Evolutionary conservation across 1,284 basidiomycete genomes (phyloP), one percentile per base, ranked within the genome.

Genomic region (Ganoderma resinaceum): DNA sequence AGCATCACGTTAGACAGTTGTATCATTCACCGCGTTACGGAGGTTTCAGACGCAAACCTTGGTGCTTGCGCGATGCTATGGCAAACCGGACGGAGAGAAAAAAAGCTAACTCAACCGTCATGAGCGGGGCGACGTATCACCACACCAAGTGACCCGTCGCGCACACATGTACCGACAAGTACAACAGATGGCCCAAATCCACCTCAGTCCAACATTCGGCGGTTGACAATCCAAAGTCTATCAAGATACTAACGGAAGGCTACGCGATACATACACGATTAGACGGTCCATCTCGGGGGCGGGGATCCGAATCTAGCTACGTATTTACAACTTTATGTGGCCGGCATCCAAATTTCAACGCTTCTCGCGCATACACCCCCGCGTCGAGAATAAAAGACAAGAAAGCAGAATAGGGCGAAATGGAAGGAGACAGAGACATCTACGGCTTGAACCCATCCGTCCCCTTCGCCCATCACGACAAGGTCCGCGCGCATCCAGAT

Each of bases 231-330:
- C 46, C 46, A 23, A 49, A 49, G 23, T 52, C 46, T 52, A 52
- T 52, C 46, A 52, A 52, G 23, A 26, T 52, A 26, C 46, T 52
- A 52, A 52, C 46, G 23, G 46, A 26, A 52, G 46, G 46, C 46
- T 52, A 52, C 46, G 57, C 35, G 57, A 59, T 59, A 59, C 57
- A 59, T 59, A 59, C 53, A 55, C 31, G 14, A 18, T 31, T 33
- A n/a, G 18, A 31, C 53, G 8, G 31, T 31, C 53, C 53, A 55
- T 33, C 26, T 16, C 16, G 31, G 14, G 7, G 29, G 31, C 9
- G 31, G 53, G n/a, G n/a, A n/a, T 33, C 52, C n/a, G n/a, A 20
- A 16, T 59, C 33, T 59, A 38, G 31, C 5, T 59, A 59, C 37
- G 35, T 59, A 59, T 59, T 59, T 59, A 59, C 57, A 57, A 38